A percentile compares a stretch with the other conserved stretches of the same genome.
Conservation (phyloP, 2,329 filamentous ascomycete species). For the Colletotrichum spaethianum region DNA sequence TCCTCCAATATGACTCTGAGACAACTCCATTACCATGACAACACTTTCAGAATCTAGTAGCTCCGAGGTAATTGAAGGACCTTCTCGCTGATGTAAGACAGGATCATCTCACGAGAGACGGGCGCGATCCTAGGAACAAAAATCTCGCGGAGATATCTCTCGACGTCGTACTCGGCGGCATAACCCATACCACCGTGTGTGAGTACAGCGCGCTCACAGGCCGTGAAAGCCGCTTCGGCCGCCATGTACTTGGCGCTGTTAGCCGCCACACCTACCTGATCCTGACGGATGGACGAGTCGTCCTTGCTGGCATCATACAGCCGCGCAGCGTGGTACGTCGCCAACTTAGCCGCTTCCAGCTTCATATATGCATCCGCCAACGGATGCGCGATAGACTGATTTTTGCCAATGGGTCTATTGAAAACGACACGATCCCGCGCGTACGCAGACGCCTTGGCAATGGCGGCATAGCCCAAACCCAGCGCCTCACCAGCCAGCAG, state of each 20-base stretch:
- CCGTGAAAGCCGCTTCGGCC: conserved; percentile 74
- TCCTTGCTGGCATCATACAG: conserved; percentile 70
- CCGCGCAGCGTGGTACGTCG: conserved; percentile 75
- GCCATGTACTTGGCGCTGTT: conserved; percentile 81
- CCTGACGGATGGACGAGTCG: conserved; percentile 65
- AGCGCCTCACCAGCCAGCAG: conserved; percentile 84
- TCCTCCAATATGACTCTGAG: neutral
- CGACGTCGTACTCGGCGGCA: conserved; percentile 75
- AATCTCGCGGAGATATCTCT: conserved; percentile 75
- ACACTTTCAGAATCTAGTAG: conserved; percentile 61
- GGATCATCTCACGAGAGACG: conserved; percentile 80
- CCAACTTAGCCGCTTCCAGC: conserved; percentile 75
- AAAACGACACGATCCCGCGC: conserved; percentile 78
- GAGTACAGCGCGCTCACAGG: conserved; percentile 73
- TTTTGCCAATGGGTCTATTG: conserved; percentile 74
- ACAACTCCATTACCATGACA: neutral
- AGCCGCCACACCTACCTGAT: conserved; percentile 74
- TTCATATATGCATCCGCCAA: conserved; percentile 76
- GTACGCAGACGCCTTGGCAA: conserved; percentile 74
- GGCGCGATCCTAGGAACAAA: conserved; percentile 76
- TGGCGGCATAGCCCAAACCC: conserved; percentile 82
- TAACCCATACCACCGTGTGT: conserved; percentile 77
- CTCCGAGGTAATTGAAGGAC: conserved; percentile 77
- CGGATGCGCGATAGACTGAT: conserved; percentile 76
- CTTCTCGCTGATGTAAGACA: conserved; percentile 81